Base-by-base conservation (phyloP, 2,329 filamentous ascomycete genomes). In the Fusarium sp. region DNA sequence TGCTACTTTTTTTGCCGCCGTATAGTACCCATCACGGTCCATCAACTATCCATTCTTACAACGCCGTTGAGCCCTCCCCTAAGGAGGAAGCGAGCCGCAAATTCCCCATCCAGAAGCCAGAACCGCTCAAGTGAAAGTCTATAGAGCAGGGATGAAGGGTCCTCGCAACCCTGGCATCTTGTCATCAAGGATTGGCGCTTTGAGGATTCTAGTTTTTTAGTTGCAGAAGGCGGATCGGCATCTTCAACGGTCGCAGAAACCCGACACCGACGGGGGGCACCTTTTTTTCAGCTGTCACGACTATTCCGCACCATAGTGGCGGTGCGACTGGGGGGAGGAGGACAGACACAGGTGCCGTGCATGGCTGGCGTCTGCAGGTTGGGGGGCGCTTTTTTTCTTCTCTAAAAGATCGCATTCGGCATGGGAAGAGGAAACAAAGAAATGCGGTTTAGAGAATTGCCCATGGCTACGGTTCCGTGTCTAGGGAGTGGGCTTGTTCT, bases 321-420 rank as follows among this genome's bases (percentile, higher is more conserved):
- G 20, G 14, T 18, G 38, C 18, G 25, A 25, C 38, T 42, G 16
- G 34, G 36, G 16, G 34, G n/a, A 34, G 36, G 38, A 42, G 38
- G 20, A 20, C 18, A n/a, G n/a, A 18, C 34, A 29, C 11, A 42
- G 29, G 13, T 18, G 54, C n/a, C 20, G 23, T 29, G 54, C 54
- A 56, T 67, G 44, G 57, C 33, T 67, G 44, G 51, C 40, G 29
- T 42, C 57, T 65, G 50, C 51, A 33, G 38, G 38, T 23, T 42
- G 38, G 38, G 38, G 18, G 18, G 38, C 4, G 29, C 18, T 40
- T 23, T 18, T 14, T 33, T 49, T 53, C 8, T 14, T n/a, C 18
- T 49, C 11, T 36, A 59, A 46, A 25, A 27, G 2, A 27, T 27
- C n/a, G 44, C 31, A 59, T 31, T 18, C 13, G 6, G 31, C 18